phyloP scores from a whole-genome alignment of 2,329 filamentous ascomycete genomes.

The Polychaeton citri region DNA sequence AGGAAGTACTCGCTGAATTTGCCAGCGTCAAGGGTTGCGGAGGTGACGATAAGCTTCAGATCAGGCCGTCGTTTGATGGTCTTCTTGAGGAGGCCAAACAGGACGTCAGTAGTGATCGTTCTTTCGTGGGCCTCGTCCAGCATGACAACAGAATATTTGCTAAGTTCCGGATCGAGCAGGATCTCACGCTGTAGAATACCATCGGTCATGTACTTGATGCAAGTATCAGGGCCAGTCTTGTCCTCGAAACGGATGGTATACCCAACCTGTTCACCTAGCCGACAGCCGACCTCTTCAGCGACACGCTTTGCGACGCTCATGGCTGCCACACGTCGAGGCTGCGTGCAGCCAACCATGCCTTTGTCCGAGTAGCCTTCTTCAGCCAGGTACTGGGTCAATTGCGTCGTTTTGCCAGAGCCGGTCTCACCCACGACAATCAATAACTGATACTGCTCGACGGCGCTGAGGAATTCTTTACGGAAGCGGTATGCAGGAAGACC shows the following conservation, averaged over 20 bases:
- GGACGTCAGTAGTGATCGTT: constrained; percentile 87
- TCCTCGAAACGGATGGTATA: constrained; percentile 98
- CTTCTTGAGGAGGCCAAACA: constrained; percentile 91
- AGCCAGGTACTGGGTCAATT: constrained; percentile 87
- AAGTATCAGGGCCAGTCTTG: constrained; percentile 71
- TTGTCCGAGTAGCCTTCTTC: constrained; percentile 80
- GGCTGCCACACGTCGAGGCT: constrained; percentile 89
- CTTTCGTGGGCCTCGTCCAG: constrained; percentile 96
- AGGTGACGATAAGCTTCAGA: constrained; percentile 90
- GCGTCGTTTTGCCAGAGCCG: constrained; percentile 93
- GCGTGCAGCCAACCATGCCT: constrained; percentile 89
- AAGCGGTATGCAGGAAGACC: constrained; percentile 82
- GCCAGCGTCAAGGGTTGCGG: constrained; percentile 88
- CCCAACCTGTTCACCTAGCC: constrained; percentile 81
- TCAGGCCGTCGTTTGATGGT: constrained; percentile 74
- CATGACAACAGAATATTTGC: constrained; percentile 91
- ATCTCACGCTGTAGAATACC: constrained; percentile 96
- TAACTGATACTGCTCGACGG: constrained; percentile 76
- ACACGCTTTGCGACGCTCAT: constrained; percentile 98
- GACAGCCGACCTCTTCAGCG: constrained; percentile 84
- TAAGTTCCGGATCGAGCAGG: constrained; percentile 77
- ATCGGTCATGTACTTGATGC: constrained; percentile 99
- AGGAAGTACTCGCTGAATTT: constrained; percentile 97
- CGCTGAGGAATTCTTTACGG: constrained; percentile 73
- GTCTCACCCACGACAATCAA: constrained; percentile 96